phyloP scores from a whole-genome alignment of 1,284 basidiomycete genomes.

The Limonomyces culmigenus region DNA sequence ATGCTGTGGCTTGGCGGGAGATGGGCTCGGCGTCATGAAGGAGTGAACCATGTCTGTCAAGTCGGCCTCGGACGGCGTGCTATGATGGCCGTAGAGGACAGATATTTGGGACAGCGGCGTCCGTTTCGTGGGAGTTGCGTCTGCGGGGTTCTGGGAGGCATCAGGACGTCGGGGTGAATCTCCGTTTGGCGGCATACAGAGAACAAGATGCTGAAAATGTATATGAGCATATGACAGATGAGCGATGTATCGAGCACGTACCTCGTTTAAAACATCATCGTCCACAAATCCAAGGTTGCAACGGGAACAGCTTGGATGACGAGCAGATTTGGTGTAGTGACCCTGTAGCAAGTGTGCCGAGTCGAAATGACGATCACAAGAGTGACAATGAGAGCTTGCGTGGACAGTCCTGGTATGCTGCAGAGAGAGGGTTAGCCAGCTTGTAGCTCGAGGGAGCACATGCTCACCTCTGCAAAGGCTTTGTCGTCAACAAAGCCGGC shows the following conservation, averaged over 20 bases:
- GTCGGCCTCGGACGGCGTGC: not conserved
- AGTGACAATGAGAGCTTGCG: not conserved
- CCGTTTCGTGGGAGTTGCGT: too few relatives aligned
- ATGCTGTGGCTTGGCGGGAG: not conserved
- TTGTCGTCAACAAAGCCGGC: constrained; percentile 8
- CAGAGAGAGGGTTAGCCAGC: not conserved
- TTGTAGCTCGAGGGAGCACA: not conserved
- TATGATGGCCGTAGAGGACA: too few relatives aligned
- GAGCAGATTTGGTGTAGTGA: not conserved
- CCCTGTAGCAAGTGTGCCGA: not conserved
- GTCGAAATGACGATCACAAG: not conserved
- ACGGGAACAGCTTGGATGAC: not conserved
- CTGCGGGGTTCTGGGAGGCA: too few relatives aligned
- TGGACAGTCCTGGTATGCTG: not conserved
- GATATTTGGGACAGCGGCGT: too few relatives aligned
- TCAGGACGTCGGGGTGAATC: too few relatives aligned
- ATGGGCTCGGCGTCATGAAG: not conserved
- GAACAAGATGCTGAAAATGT: not conserved
- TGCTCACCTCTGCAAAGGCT: constrained; percentile 6
- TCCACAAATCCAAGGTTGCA: not conserved
- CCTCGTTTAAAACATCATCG: not conserved
- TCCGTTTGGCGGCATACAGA: too few relatives aligned
- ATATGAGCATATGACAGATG: too few relatives aligned
- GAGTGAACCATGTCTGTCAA: not conserved
- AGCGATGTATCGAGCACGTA: too few relatives aligned